Conservation (phyloP, 1,139 yeast genomes). For the Kodamaea anthophila region DNA sequence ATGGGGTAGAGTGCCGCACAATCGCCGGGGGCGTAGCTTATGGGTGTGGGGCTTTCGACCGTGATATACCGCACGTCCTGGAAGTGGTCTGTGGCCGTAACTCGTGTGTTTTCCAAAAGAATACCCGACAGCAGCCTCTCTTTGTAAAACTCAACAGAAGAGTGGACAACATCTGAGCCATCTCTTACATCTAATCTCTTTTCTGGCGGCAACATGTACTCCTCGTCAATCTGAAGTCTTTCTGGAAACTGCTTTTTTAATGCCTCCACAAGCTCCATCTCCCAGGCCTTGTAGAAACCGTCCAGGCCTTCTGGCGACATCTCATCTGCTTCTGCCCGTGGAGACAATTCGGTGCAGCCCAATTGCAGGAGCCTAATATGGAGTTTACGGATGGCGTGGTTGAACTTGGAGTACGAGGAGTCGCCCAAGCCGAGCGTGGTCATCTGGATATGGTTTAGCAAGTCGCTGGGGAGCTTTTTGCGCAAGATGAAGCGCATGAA, state of each 20-base stretch:
- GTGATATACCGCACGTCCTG: constrained; percentile 78
- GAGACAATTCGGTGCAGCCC: constrained; percentile 69
- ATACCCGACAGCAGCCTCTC: constrained; percentile 25
- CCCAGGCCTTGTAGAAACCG: constrained; percentile 73
- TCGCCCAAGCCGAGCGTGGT: constrained; percentile 93
- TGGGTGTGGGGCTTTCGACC: constrained; percentile 25
- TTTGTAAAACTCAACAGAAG: constrained; percentile 1
- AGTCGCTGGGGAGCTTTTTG: constrained; percentile 57
- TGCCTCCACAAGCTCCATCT: constrained; percentile 41
- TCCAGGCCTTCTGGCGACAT: constrained; percentile 75
- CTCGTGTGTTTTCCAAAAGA: constrained; percentile 45
- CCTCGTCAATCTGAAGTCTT: constrained; percentile 29
- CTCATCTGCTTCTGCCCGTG: constrained; percentile 87
- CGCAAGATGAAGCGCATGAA: constrained; percentile 72
- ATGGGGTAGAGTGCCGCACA: constrained; percentile 70
- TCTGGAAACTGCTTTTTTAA: constrained; percentile 36
- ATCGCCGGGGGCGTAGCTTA: constrained; percentile 68
- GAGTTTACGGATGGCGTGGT: constrained; percentile 77
- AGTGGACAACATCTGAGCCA: constrained; percentile 1
- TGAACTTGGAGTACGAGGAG: constrained; percentile 81
- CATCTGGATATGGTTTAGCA: constrained; percentile 56
- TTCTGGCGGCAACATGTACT: constrained; percentile 39
- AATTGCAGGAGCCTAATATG: constrained; percentile 73
- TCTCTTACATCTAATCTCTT: constrained; percentile 17
- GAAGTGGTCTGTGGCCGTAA: constrained; percentile 69